phyloP scores from a whole-genome alignment of 495 filamentous ascomycete species.

The Paragyromitra xinjiangensis region DNA sequence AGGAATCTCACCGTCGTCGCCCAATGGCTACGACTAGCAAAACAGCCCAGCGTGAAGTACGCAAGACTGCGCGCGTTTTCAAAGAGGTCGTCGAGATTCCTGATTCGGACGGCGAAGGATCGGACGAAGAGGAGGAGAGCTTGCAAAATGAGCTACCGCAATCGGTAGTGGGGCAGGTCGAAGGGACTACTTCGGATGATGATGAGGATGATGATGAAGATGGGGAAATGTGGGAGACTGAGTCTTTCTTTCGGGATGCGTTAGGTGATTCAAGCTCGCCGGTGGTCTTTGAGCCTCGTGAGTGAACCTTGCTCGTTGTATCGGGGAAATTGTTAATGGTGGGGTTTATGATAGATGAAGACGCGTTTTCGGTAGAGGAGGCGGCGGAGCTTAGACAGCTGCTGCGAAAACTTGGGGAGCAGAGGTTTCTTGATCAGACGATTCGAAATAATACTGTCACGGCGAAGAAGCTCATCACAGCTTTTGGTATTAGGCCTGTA shows the following conservation, averaged over 20 bases:
- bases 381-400: slow-evolving; percentile 72
- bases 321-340: slow-evolving; percentile 26
- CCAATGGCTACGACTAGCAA: slow-evolving; percentile 45
- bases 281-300: slow-evolving; percentile 67
- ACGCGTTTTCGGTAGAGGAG: slow-evolving; percentile 78
- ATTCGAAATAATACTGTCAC: slow-evolving; percentile 73
- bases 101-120: slow-evolving; percentile 23
- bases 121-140: slow-evolving; percentile 33
- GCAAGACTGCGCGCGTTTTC: slow-evolving; percentile 33
- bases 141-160: slow-evolving; percentile 8
- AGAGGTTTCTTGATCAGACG: slow-evolving; percentile 76
- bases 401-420: slow-evolving; percentile 76
- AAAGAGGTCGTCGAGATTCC: slow-evolving; percentile 32
- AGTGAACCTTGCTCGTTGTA: slow-evolving; percentile 49
- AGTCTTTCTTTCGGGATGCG: slow-evolving; percentile 74
- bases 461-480: slow-evolving; percentile 85
- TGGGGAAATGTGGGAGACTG: slow-evolving; percentile 71
- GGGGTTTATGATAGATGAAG: slow-evolving; percentile 59
- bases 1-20: slow-evolving; percentile 20
- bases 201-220: slow-evolving; percentile 71
- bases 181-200: slow-evolving; percentile 59
- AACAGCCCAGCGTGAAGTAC: slow-evolving; percentile 17
- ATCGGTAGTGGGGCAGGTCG: slow-evolving; percentile 33
- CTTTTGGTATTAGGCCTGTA: slow-evolving; percentile 80
- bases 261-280: slow-evolving; percentile 72